A percentile compares a stretch with the other conserved stretches of the same genome.
Evolutionary conservation across 2,329 filamentous ascomycete genomes (phyloP).

Genomic region (Fusarium nelsonii): DNA sequence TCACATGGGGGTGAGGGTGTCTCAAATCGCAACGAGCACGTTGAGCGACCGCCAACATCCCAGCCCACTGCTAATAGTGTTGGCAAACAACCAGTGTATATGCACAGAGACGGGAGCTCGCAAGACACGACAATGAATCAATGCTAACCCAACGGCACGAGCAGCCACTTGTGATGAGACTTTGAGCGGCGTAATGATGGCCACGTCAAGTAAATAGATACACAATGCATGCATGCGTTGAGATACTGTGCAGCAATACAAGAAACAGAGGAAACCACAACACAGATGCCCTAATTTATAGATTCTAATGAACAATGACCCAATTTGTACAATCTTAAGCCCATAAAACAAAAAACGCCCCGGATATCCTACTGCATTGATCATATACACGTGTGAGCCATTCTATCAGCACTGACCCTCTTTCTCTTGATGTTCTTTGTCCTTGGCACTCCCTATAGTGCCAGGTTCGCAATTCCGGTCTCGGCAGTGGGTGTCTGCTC

Average conservation of each 20-base stretch:
- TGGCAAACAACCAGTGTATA: not conserved
- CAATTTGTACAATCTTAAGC: conserved; percentile 19
- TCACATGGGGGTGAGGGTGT: not conserved
- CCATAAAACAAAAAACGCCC: conserved; percentile 31
- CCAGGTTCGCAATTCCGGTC: conserved; percentile 54
- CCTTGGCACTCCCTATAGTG: conserved; percentile 41
- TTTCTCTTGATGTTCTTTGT: conserved; percentile 48
- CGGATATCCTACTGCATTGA: conserved; percentile 33
- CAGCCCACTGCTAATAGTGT: not conserved
- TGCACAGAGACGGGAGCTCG: not conserved
- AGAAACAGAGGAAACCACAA: not conserved
- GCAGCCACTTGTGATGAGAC: not conserved
- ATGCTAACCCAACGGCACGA: not conserved
- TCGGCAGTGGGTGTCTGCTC: conserved; percentile 53
- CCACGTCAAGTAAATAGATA: conserved; percentile 8
- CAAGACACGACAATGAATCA: not conserved
- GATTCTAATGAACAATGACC: conserved; percentile 37
- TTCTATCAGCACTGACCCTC: conserved; percentile 8
- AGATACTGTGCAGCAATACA: conserved; percentile 32
- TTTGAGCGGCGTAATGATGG: conserved; percentile 1
- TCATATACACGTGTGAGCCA: conserved; percentile 35
- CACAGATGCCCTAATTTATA: conserved; percentile 26
- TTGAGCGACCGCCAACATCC: not conserved
- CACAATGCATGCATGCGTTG: conserved; percentile 26
- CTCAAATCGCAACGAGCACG: not conserved